Evolutionary conservation across 2,329 filamentous ascomycete genomes (phyloP), one percentile per base, ranked within the genome.

Genomic region (Trichocomaceae sp.): DNA sequence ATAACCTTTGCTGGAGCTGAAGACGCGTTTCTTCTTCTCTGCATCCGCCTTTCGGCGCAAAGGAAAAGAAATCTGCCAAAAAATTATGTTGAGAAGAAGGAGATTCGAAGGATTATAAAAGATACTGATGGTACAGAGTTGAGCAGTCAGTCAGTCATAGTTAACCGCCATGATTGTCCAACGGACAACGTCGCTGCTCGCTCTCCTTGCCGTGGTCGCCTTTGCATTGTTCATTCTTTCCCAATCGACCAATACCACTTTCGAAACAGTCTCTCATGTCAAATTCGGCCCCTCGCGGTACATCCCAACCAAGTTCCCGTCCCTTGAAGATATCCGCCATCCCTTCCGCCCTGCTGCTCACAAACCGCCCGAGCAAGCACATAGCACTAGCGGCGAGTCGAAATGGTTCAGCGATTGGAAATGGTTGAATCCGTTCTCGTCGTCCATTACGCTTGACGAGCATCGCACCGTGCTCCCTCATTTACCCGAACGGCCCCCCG

Each of bases 391-490:
- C 66, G 87, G 85, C 49, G 87, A 87, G 58, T 85, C 87, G 33
- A 85, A 84, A 57, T 97, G 92, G 92, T 88, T 90, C 72, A 85
- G 83, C 60, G 85, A 95, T 69, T 95, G 87, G 84, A 89, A 86
- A 68, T 97, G 91, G 90, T 79, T 88, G 63, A 88, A 87, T 58
- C 89, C 91, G 2, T 97, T 96, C 70, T 96, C 90, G 17, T 90
- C 85, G 44, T 82, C 83, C 15, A 78, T 93, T 56, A 83, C 83
- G 0, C 79, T 93, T 55, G 91, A 96, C 66, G 87, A 95, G 69
- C 86, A 87, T 64, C 81, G 90, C 52, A 85, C 87, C 7, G 81
- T 97, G 53, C 83, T 97, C 2, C 93, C 93, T 47, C 88, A 88
- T 2, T 75, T 95, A 26, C 73, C 70, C 47, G 75, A 81, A 31